These are phyloP conservation scores for Sungouiozyma intestinalis DNA, from an alignment of 805 yeast genomes.

Conservation along the genomic window DNA sequence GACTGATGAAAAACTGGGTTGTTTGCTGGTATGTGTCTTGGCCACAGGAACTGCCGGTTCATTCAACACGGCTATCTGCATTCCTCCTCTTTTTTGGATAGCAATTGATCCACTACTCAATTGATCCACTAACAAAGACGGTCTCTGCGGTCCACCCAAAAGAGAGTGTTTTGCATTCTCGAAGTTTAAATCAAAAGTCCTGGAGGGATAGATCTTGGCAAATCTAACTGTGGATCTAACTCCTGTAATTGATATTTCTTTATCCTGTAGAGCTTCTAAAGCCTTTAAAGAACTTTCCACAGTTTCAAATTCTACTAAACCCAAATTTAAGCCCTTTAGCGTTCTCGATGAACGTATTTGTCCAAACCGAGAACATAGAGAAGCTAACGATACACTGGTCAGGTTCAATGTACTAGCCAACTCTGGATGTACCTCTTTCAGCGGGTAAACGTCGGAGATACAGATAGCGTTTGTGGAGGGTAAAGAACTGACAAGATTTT, in stretches of 20 bases:
- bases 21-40: slow-evolving; percentile 2
- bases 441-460: slow-evolving; percentile 52
- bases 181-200: slow-evolving; percentile 2
- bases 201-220: slow-evolving; percentile 51
- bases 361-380: slow-evolving; percentile 55
- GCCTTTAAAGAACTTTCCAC: slow-evolving; percentile 73
- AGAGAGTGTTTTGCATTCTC: slow-evolving; percentile 2
- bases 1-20: slow-evolving; percentile 2
- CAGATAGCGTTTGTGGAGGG: slow-evolving; percentile 73
- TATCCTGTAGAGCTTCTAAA: slow-evolving; percentile 68
- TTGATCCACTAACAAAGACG: slow-evolving; percentile 25
- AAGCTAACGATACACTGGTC: slow-evolving; percentile 39
- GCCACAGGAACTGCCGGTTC: slow-evolving; percentile 8
- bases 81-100: slow-evolving; percentile 24
- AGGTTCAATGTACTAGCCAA: slow-evolving; percentile 35
- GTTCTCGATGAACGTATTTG: slow-evolving; percentile 49
- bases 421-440: slow-evolving; percentile 40
- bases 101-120: slow-evolving; percentile 23
- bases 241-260: slow-evolving; percentile 67
- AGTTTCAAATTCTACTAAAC: slow-evolving; percentile 61
- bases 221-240: slow-evolving; percentile 66
- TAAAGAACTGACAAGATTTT: slow-evolving; percentile 54
- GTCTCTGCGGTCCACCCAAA: slow-evolving; percentile 6
- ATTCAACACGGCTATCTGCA: slow-evolving; percentile 21
- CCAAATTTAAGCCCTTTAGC: slow-evolving; percentile 39